A percentile compares a stretch with the other conserved stretches of the same genome.
Conservation (phyloP, 805 yeast species). For the Maudiozyma barnettii region DNA sequence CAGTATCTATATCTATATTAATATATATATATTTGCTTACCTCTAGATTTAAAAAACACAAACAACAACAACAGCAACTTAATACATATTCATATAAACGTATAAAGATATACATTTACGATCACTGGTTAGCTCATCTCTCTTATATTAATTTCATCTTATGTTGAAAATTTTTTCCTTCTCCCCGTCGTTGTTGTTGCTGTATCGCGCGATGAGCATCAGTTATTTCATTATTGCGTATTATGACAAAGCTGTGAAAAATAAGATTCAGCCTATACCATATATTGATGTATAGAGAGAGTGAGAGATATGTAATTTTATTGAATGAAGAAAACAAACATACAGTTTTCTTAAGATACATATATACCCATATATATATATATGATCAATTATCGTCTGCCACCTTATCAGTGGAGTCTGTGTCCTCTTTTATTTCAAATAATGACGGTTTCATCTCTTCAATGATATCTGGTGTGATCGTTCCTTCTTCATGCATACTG, state of each 20-base stretch:
- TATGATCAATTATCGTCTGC: too few species aligned
- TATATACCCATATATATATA: not conserved
- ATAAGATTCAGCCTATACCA: too few species aligned
- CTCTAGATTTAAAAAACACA: too few species aligned
- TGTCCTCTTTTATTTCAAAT: conserved; percentile 1
- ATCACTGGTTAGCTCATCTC: not conserved
- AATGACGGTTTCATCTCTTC: not conserved
- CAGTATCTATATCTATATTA: not conserved
- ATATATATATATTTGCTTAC: not conserved
- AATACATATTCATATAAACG: too few species aligned
- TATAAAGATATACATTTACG: too few species aligned
- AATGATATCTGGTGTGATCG: not conserved
- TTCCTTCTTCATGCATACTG: not conserved
- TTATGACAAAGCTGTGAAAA: too few species aligned
- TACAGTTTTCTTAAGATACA: not conserved
- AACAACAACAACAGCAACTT: too few species aligned
- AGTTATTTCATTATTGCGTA: not conserved
- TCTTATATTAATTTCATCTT: too few species aligned
- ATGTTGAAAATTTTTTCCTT: too few species aligned
- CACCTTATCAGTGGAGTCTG: not conserved
- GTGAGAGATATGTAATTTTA: too few species aligned
- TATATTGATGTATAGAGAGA: too few species aligned
- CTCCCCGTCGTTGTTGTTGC: too few species aligned
- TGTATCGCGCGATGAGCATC: not conserved
- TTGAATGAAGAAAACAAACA: not conserved